Evolutionary conservation across 2,329 filamentous ascomycete genomes (phyloP).

Genomic region (Daldinia eschscholtzii): DNA sequence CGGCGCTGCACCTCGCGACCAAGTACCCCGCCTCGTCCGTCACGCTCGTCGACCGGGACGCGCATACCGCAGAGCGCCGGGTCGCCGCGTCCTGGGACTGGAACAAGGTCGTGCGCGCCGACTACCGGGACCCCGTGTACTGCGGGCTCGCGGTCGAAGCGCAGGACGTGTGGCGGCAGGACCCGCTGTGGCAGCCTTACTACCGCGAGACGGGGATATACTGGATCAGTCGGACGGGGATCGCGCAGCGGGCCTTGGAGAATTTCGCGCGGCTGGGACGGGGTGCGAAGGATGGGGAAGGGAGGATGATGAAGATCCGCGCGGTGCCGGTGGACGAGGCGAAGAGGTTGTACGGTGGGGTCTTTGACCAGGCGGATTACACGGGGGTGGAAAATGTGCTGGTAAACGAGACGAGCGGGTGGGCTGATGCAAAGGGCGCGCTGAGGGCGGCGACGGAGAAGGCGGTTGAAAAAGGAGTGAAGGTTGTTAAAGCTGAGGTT

Average conservation of each 20-base stretch:
- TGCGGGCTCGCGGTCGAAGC: constrained; percentile 74
- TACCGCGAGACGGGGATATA: constrained; percentile 67
- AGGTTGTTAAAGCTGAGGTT: constrained; percentile 63
- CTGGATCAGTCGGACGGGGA: constrained; percentile 51
- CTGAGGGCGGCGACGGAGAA: constrained; percentile 61
- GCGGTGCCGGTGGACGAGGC: constrained; percentile 63
- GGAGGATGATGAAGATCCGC: constrained; percentile 54
- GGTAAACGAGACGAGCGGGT: constrained; percentile 67
- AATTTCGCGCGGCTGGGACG: constrained; percentile 50
- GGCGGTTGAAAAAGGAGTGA: constrained; percentile 63
- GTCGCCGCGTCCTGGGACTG: constrained; percentile 77
- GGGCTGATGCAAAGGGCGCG: constrained; percentile 67
- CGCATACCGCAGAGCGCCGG: constrained; percentile 60
- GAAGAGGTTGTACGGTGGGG: constrained; percentile 60
- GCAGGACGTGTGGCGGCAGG: constrained; percentile 65
- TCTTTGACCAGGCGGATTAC: constrained; percentile 68
- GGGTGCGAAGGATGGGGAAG: constrained; percentile 38
- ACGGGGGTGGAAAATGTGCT: constrained; percentile 65
- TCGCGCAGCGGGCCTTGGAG: constrained; percentile 54
- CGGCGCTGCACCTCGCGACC: constrained; percentile 71
- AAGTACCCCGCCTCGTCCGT: constrained; percentile 64
- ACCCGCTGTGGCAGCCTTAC: constrained; percentile 61
- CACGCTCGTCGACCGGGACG: constrained; percentile 69
- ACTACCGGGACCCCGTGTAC: constrained; percentile 75
- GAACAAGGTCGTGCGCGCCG: constrained; percentile 79